phyloP scores from a whole-genome alignment of 331 rosid species.

The Quercus tomentella region DNA sequence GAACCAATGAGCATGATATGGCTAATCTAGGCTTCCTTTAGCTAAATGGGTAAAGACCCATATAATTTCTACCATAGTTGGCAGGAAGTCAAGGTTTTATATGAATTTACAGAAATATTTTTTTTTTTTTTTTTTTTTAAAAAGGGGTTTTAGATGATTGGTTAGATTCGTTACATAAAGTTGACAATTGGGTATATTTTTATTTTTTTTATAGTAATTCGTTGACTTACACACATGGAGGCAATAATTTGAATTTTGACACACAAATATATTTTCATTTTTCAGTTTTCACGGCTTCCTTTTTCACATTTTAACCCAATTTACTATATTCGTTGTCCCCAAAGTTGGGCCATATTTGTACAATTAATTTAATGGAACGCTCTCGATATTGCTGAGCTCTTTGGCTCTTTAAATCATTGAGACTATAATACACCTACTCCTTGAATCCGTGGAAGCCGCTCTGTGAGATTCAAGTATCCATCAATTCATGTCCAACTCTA shows the following conservation, averaged over 20 bases:
- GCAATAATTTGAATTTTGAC: too few relatives aligned
- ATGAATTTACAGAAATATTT: not conserved
- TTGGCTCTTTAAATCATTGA: not conserved
- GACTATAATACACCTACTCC: too few relatives aligned
- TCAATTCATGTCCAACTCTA: constrained; percentile 18
- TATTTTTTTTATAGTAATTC: not conserved
- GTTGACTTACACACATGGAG: not conserved
- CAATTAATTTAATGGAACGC: too few relatives aligned
- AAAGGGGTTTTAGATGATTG: not conserved
- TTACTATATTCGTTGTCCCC: too few relatives aligned
- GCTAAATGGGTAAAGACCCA: too few relatives aligned
- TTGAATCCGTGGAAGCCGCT: not conserved
- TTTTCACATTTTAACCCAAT: not conserved
- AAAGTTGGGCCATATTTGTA: too few relatives aligned
- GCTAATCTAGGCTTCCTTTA: too few relatives aligned
- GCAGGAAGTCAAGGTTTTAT: not conserved
- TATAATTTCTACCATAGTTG: too few relatives aligned
- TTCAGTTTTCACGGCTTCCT: not conserved
- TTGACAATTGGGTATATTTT: too few relatives aligned
- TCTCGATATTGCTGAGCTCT: not conserved
- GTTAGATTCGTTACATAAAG: not conserved
- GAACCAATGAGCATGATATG: not conserved
- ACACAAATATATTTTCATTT: not conserved
- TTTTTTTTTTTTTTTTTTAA: too few relatives aligned
- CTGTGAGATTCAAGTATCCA: constrained; percentile 10